These are phyloP conservation scores for Lipomyces chichibuensis DNA, from an alignment of 805 yeast genomes.

Conservation along the genomic window DNA sequence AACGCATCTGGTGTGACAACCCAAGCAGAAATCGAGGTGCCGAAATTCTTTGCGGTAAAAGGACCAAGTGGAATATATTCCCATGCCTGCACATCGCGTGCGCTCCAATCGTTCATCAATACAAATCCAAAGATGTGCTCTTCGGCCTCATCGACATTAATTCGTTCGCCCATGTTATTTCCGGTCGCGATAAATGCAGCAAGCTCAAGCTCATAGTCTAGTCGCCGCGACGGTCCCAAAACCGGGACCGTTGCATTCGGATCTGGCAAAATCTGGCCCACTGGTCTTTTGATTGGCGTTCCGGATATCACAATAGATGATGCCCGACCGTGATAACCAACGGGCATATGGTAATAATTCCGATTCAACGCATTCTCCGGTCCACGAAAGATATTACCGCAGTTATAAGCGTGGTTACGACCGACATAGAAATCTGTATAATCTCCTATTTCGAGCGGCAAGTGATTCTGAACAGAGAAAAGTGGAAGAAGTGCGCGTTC, in stretches of 20 bases:
- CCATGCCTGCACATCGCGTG: conserved; percentile 41
- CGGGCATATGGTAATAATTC: conserved; percentile 39
- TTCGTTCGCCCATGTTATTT: conserved; percentile 32
- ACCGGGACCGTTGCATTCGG: conserved; percentile 19
- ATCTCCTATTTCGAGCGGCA: conserved; percentile 39
- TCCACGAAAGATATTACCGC: conserved; percentile 37
- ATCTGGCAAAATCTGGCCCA: conserved; percentile 35
- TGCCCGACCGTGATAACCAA: conserved; percentile 40
- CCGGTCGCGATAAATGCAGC: conserved; percentile 37
- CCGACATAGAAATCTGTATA: conserved; percentile 40
- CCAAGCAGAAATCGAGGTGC: conserved; percentile 40
- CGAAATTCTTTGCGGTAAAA: conserved; percentile 39
- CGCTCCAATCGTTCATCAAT: conserved; percentile 39
- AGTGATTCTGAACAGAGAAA: conserved; percentile 6
- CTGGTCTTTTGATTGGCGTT: conserved; percentile 36
- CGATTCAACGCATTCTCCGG: conserved; percentile 38
- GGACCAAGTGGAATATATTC: conserved; percentile 41
- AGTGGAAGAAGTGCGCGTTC: conserved; percentile 13
- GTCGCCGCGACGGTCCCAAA: conserved; percentile 12
- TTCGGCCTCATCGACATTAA: conserved; percentile 34
- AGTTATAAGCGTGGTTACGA: conserved; percentile 38
- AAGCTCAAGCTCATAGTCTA: conserved; percentile 39
- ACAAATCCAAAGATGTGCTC: conserved; percentile 39
- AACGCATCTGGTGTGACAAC: conserved; percentile 39
- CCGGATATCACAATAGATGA: conserved; percentile 39